Base-by-base conservation (phyloP, 441 rosid species). In the Populus hybrid region DNA sequence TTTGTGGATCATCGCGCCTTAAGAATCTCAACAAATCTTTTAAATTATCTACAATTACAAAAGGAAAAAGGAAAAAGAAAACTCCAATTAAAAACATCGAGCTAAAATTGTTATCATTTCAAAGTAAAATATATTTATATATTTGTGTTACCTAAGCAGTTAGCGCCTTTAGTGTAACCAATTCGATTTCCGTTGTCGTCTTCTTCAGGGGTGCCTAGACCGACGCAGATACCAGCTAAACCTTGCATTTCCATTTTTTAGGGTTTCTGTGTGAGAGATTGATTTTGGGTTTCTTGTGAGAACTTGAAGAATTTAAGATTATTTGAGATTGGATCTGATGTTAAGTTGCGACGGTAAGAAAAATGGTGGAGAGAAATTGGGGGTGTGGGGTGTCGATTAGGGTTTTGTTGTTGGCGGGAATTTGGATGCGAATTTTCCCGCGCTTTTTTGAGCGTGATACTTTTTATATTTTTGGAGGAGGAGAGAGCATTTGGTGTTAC, bases 1-100 rank as follows among this genome's bases (percentile, higher is more conserved):
- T 88, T 73, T 94, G 86, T 4, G 98, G 95, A 88, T 97, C 97
- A 68, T 97, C 99, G 0, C 97, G 94, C 83, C 98, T 87, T 63
- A 97, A 75, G 84, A 91, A 97, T 72, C 98, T 87, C 84, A 96
- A 84, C 83, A 96, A 79, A 82, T 94, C 99, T 84, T 92, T 96
- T 72, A 96, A 45, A 84, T 92, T 89, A 61, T 94, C 99, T 94
- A 88, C 77, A 45, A 45, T 45, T 4, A 45, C 20, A 12, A 12
- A 45, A 40, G 50, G 50, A 42, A 40, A 40, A 40, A 40, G 4
- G 8, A 38, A 45, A 45, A 6, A 36, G 11, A 28, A 24, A 74
- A 42, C 40, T 75, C 20, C 20, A 36, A 18, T 45, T n/a, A 16
- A 50, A 29, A 66, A n/a, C 23, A 18, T 63, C 45, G 56, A 20